phyloP scores from a whole-genome alignment of 371 early-diverging fungal species.

The Mucor ambiguus region DNA sequence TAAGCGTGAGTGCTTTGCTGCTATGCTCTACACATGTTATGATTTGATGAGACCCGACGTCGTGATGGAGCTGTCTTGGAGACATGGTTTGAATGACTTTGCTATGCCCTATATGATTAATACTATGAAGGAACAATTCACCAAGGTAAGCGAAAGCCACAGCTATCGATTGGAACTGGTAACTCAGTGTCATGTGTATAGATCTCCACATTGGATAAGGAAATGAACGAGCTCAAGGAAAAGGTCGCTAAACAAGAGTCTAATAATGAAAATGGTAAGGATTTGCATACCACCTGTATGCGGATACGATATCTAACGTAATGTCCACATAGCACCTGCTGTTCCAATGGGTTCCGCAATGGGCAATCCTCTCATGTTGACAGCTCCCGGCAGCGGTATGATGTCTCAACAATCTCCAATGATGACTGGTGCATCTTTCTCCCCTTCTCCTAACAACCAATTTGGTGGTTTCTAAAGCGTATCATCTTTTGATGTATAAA shows the following conservation, averaged over 20 bases:
- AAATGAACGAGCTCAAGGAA: conserved; percentile 55
- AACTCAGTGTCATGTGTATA: neutral
- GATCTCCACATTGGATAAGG: conserved; percentile 48
- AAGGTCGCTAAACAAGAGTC: conserved; percentile 48
- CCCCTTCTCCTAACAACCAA: conserved; percentile 24
- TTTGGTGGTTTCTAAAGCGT: conserved; percentile 21
- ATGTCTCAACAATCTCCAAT: conserved; percentile 49
- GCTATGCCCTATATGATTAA: conserved; percentile 98
- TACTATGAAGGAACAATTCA: conserved; percentile 77
- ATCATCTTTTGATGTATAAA: neutral
- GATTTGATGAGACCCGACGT: conserved; percentile 92
- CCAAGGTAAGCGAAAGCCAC: conserved; percentile 51
- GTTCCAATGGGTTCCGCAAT: conserved; percentile 50
- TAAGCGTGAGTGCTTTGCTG: conserved; percentile 91
- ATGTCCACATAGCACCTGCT: conserved; percentile 20
- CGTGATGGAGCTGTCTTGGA: conserved; percentile 94
- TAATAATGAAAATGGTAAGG: conserved; percentile 36
- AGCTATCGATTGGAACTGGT: neutral
- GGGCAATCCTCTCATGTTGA: conserved; percentile 72
- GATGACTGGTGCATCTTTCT: conserved; percentile 42
- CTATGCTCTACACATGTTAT: conserved; percentile 91
- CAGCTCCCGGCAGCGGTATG: conserved; percentile 42
- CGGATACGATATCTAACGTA: neutral
- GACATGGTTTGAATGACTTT: conserved; percentile 84
- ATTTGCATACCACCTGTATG: no score